phyloP scores from a whole-genome alignment of 495 filamentous ascomycete species.

The Cercophora newfieldiana region DNA sequence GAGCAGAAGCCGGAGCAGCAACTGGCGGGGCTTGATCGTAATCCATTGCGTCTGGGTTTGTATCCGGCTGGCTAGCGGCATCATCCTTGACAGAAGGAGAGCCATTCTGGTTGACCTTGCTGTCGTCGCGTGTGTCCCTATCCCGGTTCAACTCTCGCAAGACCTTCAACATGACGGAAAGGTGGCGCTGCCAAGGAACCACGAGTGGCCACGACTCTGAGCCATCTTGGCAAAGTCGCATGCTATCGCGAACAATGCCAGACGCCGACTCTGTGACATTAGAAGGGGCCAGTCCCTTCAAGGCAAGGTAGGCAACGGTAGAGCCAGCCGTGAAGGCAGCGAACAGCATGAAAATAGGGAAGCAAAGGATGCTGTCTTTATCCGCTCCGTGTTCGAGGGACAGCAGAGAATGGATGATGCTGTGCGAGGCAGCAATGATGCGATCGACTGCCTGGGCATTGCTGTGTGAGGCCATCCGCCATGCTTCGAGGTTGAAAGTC shows the following conservation, averaged over 20 bases:
- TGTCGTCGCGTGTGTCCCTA: constrained; percentile 29
- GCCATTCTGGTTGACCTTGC: constrained; percentile 24
- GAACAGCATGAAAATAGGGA: constrained; percentile 55
- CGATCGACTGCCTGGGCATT: constrained; percentile 44
- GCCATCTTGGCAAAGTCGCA: constrained; percentile 50
- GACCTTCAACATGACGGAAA: constrained; percentile 53
- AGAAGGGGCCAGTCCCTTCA: constrained; percentile 48
- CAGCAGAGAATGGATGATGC: constrained; percentile 46
- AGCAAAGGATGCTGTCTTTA: constrained; percentile 50
- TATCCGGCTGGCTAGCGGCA: constrained; percentile 42
- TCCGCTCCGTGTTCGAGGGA: constrained; percentile 48
- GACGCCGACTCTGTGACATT: constrained; percentile 49
- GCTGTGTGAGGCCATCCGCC: constrained; percentile 41
- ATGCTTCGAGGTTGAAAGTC: constrained; percentile 45
- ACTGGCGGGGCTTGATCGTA: constrained; percentile 40
- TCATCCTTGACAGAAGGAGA: constrained; percentile 50
- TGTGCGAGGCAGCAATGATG: constrained; percentile 52
- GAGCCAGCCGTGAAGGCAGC: constrained; percentile 53
- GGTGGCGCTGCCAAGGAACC: constrained; percentile 52
- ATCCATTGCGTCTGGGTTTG: constrained; percentile 47
- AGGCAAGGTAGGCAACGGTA: constrained; percentile 50
- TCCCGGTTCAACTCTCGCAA: constrained; percentile 41
- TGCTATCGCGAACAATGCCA: constrained; percentile 48
- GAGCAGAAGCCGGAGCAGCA: constrained; percentile 13
- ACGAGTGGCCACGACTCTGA: constrained; percentile 51